Evolutionary conservation across 129 eudicot genomes (phyloP).

Genomic region (Heracleum sosnowskyi): DNA sequence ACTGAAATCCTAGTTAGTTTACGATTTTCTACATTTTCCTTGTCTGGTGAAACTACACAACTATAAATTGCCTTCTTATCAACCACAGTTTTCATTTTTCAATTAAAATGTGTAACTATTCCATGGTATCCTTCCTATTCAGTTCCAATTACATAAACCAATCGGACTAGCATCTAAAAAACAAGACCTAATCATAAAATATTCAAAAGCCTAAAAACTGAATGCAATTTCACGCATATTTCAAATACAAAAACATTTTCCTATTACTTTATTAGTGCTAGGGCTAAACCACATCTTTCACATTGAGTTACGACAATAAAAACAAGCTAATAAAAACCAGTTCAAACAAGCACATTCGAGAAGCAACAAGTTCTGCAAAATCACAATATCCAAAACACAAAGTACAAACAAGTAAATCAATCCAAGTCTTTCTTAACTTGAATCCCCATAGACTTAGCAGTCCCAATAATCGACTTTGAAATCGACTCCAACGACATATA

Average conservation of each 20-base stretch:
- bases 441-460: constrained; percentile 81
- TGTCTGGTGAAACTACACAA: not conserved
- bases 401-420: constrained; percentile 11
- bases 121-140: not conserved
- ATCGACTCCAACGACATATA: constrained; percentile 67
- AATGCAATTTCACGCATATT: not conserved
- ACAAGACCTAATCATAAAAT: not conserved
- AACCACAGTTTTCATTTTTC: not conserved
- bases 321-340: not conserved
- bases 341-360: not conserved
- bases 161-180: not conserved
- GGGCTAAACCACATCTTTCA: not conserved
- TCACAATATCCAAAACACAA: not conserved
- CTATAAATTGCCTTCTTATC: not conserved
- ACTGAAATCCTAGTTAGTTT: not conserved
- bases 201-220: not conserved
- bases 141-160: not conserved
- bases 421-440: constrained; percentile 64
- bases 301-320: not conserved
- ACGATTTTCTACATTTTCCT: not conserved
- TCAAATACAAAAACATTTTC: not conserved
- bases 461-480: constrained; percentile 66
- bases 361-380: not conserved
- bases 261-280: not conserved
- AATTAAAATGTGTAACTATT: not conserved